Percentiles rank a stretch among this genome's conserved stretches.
phyloP scores from a whole-genome alignment of 805 yeast genomes.

The Maudiozyma serrabonitensis region DNA sequence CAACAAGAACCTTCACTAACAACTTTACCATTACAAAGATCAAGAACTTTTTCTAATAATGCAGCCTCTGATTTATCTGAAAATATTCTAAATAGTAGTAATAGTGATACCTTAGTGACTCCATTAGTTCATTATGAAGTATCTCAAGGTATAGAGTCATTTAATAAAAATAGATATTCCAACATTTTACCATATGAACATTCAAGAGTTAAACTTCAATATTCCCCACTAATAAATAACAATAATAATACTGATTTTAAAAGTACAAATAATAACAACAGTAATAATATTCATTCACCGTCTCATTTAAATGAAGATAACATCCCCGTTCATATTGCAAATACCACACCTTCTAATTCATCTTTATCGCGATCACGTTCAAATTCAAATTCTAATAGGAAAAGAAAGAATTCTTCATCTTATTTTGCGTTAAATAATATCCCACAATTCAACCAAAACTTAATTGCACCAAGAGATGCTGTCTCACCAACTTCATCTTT shows the following conservation, averaged over 20 bases:
- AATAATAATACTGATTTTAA: not conserved
- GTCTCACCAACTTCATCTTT: not conserved
- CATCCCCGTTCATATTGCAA: not conserved
- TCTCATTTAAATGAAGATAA: not conserved
- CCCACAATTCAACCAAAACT: not conserved
- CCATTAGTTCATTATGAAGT: conserved; percentile 32
- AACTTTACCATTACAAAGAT: not conserved
- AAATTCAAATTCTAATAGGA: not conserved
- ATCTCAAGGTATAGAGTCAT: conserved; percentile 67
- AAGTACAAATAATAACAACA: not conserved
- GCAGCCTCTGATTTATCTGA: not conserved
- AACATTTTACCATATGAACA: conserved; percentile 83
- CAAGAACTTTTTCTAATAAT: not conserved
- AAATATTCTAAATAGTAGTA: conserved; percentile 6
- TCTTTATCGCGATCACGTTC: not conserved
- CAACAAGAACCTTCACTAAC: not conserved
- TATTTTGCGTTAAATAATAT: not conserved
- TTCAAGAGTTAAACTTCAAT: conserved; percentile 50
- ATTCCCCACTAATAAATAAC: conserved; percentile 19
- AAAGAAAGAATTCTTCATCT: conserved; percentile 1
- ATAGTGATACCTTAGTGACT: conserved; percentile 16
- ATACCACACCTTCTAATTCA: not conserved
- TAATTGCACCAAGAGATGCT: not conserved
- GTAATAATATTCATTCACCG: not conserved
- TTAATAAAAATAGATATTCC: conserved; percentile 73